Percentiles rank a stretch among this genome's conserved stretches.
phyloP scores from a whole-genome alignment of 805 yeast species.

The Wickerhamiella vanderwaltii region DNA sequence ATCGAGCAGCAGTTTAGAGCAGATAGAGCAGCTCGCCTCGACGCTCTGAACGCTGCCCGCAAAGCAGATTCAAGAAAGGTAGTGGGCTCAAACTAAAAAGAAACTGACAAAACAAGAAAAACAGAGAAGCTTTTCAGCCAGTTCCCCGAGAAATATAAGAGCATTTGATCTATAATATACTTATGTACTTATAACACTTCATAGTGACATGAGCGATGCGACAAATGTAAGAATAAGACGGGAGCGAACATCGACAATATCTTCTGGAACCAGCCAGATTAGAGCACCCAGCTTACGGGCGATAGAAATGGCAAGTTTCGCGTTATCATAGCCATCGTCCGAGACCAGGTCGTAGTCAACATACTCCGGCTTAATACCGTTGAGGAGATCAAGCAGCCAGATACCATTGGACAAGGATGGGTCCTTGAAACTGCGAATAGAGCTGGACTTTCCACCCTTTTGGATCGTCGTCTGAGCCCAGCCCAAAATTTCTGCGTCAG shows the following conservation, averaged over 20 bases:
- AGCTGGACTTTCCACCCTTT: constrained; percentile 69
- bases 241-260: constrained; percentile 89
- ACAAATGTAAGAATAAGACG: constrained; percentile 88
- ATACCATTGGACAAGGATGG: constrained; percentile 62
- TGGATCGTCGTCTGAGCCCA: constrained; percentile 87
- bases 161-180: too few relatives aligned
- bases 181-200: too few relatives aligned
- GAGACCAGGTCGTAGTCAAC: constrained; percentile 90
- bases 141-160: too few relatives aligned
- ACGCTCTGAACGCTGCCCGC: too few relatives aligned
- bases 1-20: too few relatives aligned
- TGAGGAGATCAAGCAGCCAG: constrained; percentile 75
- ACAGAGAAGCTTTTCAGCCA: too few relatives aligned
- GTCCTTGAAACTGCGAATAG: constrained; percentile 78
- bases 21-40: too few relatives aligned
- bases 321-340: constrained; percentile 86
- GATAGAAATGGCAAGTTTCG: constrained; percentile 91
- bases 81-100: too few relatives aligned
- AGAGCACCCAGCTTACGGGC: constrained; percentile 97
- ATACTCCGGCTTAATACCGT: constrained; percentile 94
- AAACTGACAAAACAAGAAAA: too few relatives aligned
- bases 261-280: constrained; percentile 99
- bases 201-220: constrained; percentile 81
- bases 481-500: constrained; percentile 74
- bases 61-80: too few relatives aligned